Evolutionary conservation across 2,329 filamentous ascomycete genomes (phyloP).

Genomic region (Periconia sp.): DNA sequence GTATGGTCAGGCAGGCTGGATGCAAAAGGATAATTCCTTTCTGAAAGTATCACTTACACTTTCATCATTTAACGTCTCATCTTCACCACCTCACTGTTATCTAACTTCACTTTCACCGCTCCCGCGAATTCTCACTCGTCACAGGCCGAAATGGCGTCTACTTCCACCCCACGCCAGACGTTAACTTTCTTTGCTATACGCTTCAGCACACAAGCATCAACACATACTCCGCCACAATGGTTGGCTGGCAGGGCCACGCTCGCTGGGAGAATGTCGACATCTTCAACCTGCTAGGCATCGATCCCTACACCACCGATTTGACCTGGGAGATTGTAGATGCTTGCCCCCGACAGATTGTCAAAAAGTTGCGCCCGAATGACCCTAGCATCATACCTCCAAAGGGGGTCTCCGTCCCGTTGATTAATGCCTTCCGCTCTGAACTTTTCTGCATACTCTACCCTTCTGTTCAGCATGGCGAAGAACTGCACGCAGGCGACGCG

Average conservation of each 20-base stretch:
- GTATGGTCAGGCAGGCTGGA: no score
- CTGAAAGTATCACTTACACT: no score
- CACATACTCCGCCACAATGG: no score
- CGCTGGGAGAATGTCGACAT: background rate
- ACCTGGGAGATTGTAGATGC: conserved; percentile 4
- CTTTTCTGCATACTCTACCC: conserved; percentile 4
- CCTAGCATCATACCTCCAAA: background rate
- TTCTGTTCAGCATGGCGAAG: conserved; percentile 3
- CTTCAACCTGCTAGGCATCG: conserved; percentile 3
- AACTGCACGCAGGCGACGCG: conserved; percentile 4
- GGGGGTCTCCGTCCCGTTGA: background rate
- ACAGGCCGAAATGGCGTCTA: no score
- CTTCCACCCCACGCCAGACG: no score
- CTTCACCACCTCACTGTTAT: no score
- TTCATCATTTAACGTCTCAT: no score
- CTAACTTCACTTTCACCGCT: no score
- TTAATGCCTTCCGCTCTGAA: conserved; percentile 4
- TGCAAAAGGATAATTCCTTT: no score
- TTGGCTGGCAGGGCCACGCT: conserved; percentile 1
- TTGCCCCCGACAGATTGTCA: background rate
- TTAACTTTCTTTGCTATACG: no score
- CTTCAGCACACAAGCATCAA: no score
- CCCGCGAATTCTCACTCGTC: no score
- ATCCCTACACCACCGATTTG: conserved; percentile 5
- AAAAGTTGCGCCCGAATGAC: conserved; percentile 1